Evolutionary conservation across 176 grass and related monocot genomes (phyloP).

Genomic region (Phragmites australis): DNA sequence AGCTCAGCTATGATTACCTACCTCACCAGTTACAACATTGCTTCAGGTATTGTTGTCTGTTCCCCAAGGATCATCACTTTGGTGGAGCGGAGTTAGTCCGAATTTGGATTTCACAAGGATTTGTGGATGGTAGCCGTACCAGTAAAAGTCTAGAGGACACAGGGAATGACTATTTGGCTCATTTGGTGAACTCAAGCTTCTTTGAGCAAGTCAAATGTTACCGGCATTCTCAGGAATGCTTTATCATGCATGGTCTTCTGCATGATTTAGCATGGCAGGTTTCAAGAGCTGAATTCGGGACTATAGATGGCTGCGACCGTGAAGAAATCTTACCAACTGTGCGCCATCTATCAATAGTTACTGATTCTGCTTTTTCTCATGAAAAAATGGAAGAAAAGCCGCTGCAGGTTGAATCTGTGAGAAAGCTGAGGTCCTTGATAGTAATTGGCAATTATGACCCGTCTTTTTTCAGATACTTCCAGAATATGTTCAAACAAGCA

Average conservation of each 20-base stretch:
- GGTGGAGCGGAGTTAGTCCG: neutral
- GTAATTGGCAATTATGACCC: no score
- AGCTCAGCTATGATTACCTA: conserved; percentile 27
- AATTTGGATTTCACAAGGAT: conserved; percentile 52
- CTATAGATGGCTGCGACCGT: neutral
- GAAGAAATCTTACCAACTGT: neutral
- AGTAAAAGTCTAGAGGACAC: conserved; percentile 29
- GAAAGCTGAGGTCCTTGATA: conserved; percentile 29
- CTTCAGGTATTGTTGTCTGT: conserved; percentile 3
- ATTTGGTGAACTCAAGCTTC: conserved; percentile 30
- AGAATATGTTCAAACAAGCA: neutral
- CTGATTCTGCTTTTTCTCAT: neutral
- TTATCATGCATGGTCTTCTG: conserved; percentile 40
- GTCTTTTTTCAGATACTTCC: no score
- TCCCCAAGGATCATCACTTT: neutral
- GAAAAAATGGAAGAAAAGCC: neutral
- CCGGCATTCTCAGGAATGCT: neutral
- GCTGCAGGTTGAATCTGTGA: neutral
- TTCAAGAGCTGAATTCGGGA: neutral
- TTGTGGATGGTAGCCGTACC: neutral
- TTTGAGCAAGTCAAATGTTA: neutral
- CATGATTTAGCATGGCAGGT: conserved; percentile 33
- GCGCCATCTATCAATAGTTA: conserved; percentile 40
- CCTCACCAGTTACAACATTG: conserved; percentile 37
- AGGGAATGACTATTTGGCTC: conserved; percentile 28